Percentiles rank a stretch among this genome's conserved stretches.
phyloP scores from a whole-genome alignment of 164 flowering plant species.

The Taxillus chinensis region DNA sequence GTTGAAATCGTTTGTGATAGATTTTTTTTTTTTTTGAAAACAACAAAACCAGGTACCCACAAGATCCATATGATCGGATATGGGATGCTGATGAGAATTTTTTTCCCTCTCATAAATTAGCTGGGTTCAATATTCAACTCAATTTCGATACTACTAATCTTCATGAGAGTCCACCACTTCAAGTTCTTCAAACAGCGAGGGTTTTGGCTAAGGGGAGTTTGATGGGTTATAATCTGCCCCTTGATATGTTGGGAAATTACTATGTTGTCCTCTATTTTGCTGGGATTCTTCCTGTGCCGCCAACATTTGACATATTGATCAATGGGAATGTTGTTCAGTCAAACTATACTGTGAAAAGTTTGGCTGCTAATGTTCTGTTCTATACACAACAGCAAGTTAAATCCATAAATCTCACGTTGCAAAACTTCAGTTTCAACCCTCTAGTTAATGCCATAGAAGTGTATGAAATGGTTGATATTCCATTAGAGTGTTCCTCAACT shows the following conservation, averaged over 20 bases:
- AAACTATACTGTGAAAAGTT: constrained; percentile 37
- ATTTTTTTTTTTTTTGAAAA: background rate
- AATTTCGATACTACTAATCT: constrained; percentile 26
- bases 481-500: constrained; percentile 59
- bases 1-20: background rate
- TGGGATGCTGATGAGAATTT: constrained; percentile 68
- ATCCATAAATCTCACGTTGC: constrained; percentile 49
- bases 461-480: constrained; percentile 60
- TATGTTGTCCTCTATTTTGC: constrained; percentile 65
- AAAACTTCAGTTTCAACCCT: constrained; percentile 44
- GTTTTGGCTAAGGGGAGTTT: constrained; percentile 40
- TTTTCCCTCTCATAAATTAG: constrained; percentile 46
- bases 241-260: constrained; percentile 49
- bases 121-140: constrained; percentile 30
- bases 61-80: constrained; percentile 69
- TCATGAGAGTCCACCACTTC: constrained; percentile 50
- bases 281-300: constrained; percentile 64
- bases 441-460: constrained; percentile 76
- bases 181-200: constrained; percentile 67
- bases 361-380: constrained; percentile 32
- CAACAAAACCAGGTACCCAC: constrained; percentile 50
- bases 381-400: constrained; percentile 27
- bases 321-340: constrained; percentile 43
- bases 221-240: constrained; percentile 47
- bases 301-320: constrained; percentile 48